Conservation (phyloP, 106 monocot genomes). For the Dendrobium officinale region DNA sequence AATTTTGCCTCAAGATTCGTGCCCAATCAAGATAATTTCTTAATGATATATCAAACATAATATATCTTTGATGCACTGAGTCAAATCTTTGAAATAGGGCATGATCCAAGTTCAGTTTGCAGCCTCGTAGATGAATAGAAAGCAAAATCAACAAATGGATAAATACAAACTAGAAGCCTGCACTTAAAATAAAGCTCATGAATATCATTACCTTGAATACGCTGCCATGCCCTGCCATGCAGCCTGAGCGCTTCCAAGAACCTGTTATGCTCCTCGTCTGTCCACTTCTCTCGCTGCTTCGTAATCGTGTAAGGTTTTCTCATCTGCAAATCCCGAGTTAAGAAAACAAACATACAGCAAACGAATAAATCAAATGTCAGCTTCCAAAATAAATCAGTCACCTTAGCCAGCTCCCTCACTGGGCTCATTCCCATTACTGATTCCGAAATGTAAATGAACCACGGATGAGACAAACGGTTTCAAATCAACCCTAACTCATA, state of each 20-base stretch:
- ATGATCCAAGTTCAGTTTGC: background rate
- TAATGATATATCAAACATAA: too few species aligned
- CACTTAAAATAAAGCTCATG: background rate
- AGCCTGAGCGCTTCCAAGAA: constrained; percentile 45
- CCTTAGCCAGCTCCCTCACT: constrained; percentile 55
- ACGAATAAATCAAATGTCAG: background rate
- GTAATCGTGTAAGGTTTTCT: constrained; percentile 60
- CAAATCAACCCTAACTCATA: background rate
- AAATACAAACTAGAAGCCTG: background rate
- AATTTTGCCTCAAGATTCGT: too few species aligned
- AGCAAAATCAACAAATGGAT: background rate
- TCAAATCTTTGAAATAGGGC: background rate
- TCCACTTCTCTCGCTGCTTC: constrained; percentile 54
- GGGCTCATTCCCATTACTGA: constrained; percentile 40
- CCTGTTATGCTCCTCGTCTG: constrained; percentile 43
- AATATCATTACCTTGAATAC: constrained; percentile 30
- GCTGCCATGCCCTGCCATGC: constrained; percentile 47
- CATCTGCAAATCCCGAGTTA: constrained; percentile 5
- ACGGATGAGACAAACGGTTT: background rate
- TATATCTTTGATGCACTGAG: too few species aligned
- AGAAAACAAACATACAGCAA: background rate
- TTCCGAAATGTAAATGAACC: constrained; percentile 7
- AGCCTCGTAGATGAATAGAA: background rate
- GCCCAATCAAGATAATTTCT: too few species aligned
- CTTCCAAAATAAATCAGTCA: constrained; percentile 7